phyloP scores from a whole-genome alignment of 2,329 filamentous ascomycete species.

The Trichoderma arundinaceum region DNA sequence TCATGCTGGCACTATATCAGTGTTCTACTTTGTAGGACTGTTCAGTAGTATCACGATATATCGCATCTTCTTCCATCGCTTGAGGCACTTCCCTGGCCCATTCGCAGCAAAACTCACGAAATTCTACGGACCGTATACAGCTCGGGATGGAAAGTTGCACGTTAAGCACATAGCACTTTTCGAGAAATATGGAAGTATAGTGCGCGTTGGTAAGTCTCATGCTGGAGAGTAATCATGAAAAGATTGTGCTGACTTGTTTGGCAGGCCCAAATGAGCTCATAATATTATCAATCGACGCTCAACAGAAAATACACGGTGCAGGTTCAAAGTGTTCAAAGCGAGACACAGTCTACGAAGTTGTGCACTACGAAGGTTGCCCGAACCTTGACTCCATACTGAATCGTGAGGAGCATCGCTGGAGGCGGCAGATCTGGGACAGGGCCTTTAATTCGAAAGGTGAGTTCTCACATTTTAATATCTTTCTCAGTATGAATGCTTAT shows the following conservation, averaged over 20 bases:
- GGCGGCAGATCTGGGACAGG: slow-evolving; percentile 39
- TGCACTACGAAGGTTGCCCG: neutral
- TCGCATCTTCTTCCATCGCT: slow-evolving; percentile 35
- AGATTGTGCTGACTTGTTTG: neutral
- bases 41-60: slow-evolving; percentile 40
- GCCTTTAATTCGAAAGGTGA: slow-evolving; percentile 37
- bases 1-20: neutral
- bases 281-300: neutral
- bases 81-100: slow-evolving; percentile 34
- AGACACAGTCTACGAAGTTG: neutral
- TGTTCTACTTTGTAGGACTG: slow-evolving; percentile 23
- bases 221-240: no score
- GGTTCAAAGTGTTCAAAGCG: slow-evolving; percentile 3
- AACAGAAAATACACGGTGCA: neutral
- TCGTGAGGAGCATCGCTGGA: slow-evolving; percentile 36
- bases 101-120: slow-evolving; percentile 32
- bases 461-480: neutral
- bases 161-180: neutral
- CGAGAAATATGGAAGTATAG: slow-evolving; percentile 7
- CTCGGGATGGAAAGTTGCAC: neutral
- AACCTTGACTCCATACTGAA: slow-evolving; percentile 35
- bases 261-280: slow-evolving; percentile 14
- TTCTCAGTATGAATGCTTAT: neutral
- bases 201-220: neutral
- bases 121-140: slow-evolving; percentile 24